Evolutionary conservation across 1,139 yeast genomes (phyloP), one percentile per base, ranked within the genome.

Genomic region (Nadsonia commutata): DNA sequence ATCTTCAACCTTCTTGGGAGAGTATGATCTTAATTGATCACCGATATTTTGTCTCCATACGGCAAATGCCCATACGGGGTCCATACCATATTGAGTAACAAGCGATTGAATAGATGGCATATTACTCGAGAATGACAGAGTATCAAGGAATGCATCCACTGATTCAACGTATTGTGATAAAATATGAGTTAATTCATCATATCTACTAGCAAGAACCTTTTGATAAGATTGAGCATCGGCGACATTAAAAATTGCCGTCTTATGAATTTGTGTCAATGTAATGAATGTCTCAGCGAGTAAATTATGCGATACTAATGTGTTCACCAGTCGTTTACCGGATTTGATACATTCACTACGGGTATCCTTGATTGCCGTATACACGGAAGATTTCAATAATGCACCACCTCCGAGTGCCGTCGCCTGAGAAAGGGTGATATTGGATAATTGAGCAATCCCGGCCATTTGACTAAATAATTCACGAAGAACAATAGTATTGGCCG

Each of bases 381-480:
- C 83, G 9, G 72, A 56, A 38, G 67, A 67, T 47, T 74, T 73
- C 43, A 88, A 60, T 13, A 74, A 63, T 1, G 70, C 64, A 1
- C 84, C 93, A 37, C 85, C 75, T 46, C 80, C 79, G 38, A 88
- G 64, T 62, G 77, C 70, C 44, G 75, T 69, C 18, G 88, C 70
- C 55, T 85, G 95, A 20, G 68, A 65, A 5, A 71, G 61, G 0
- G 88, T 78, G 42, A 85, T 63, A 54, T 83, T 80, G 3, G 78
- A 66, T 31, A 71, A 72, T 18, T 78, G 71, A 48, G 80, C 82
- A 36, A 86, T 73, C 3, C 97, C 97, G 17, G 94, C 85, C 81
- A 88, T 85, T 13, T 79, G 71, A 20, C 71, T 62, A 18, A 88
- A 61, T 43, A 88, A 64, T 48, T 85, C 94, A 49, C 76, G 73